Conservation (phyloP, 2,329 filamentous ascomycete species). For the Cyphellophora attinorum region DNA sequence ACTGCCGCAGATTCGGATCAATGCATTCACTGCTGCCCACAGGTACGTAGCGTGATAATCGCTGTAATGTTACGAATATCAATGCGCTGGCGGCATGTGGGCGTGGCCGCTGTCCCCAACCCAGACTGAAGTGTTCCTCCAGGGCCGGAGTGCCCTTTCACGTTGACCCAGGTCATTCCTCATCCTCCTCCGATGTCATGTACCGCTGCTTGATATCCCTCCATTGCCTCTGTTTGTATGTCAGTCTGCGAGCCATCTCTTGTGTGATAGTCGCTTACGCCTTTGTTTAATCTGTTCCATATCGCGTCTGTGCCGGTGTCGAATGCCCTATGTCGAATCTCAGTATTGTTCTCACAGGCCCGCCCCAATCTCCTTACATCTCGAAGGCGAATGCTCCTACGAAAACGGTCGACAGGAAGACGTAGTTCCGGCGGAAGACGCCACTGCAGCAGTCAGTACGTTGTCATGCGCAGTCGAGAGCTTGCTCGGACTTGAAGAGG, state of each 20-base stretch:
- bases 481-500: conserved; percentile 50
- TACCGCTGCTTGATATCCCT: conserved; percentile 96
- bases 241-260: no score
- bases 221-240: conserved; percentile 75
- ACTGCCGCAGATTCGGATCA: no score
- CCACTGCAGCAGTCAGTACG: conserved; percentile 45
- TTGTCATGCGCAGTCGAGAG: not conserved
- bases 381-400: conserved; percentile 81
- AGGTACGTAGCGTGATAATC: no score
- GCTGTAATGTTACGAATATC: no score
- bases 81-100: no score
- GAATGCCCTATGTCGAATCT: conserved; percentile 54
- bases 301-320: conserved; percentile 66
- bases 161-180: no score
- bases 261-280: conserved; percentile 50
- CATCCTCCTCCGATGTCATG: conserved; percentile 57
- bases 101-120: no score
- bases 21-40: no score
- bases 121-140: no score
- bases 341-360: not conserved
- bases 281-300: conserved; percentile 86
- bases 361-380: conserved; percentile 56
- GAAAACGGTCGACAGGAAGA: conserved; percentile 84
- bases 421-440: conserved; percentile 76
- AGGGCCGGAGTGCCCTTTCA: no score